A percentile compares a stretch with the other conserved stretches of the same genome.
phyloP scores from a whole-genome alignment of 257 asterid species.

The Capsicum chinense region DNA sequence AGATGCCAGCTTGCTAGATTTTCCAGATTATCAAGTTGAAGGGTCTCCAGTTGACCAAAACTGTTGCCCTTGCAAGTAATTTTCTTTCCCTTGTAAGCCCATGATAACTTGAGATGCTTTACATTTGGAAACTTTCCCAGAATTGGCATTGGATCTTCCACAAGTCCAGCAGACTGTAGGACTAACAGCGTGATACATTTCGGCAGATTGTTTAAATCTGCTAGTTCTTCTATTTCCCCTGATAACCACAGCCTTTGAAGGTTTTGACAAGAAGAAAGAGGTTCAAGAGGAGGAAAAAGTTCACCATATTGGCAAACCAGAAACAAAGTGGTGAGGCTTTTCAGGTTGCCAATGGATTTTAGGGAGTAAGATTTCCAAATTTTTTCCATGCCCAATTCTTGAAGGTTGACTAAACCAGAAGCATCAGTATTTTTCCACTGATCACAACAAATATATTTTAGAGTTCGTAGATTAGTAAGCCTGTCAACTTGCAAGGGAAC shows the following conservation, averaged over 20 bases:
- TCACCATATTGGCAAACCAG: not conserved
- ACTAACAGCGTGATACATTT: not conserved
- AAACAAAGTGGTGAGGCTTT: conserved; percentile 15
- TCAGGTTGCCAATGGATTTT: conserved; percentile 11
- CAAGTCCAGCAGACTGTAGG: not conserved
- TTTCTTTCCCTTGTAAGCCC: conserved; percentile 11
- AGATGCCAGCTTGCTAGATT: conserved; percentile 1
- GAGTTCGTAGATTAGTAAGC: conserved; percentile 25
- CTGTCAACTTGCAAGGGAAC: not conserved
- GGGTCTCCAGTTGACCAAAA: conserved; percentile 21
- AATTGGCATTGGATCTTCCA: conserved; percentile 32
- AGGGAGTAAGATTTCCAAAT: not conserved
- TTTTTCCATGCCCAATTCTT: conserved; percentile 4
- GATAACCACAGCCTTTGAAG: conserved; percentile 10
- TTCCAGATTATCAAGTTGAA: not conserved
- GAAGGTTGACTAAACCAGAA: conserved; percentile 23
- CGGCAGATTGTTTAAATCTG: not conserved
- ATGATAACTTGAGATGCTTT: not conserved
- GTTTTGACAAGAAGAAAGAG: conserved; percentile 25
- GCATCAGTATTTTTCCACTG: conserved; percentile 29
- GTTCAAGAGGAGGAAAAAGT: not conserved
- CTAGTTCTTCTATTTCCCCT: not conserved
- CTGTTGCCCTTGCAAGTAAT: not conserved
- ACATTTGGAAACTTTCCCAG: conserved; percentile 13
- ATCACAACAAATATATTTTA: not conserved